Percentiles rank a stretch among this genome's conserved stretches.
Conservation (phyloP, 2,329 filamentous ascomycete species). For the Escovopsis sp. region DNA sequence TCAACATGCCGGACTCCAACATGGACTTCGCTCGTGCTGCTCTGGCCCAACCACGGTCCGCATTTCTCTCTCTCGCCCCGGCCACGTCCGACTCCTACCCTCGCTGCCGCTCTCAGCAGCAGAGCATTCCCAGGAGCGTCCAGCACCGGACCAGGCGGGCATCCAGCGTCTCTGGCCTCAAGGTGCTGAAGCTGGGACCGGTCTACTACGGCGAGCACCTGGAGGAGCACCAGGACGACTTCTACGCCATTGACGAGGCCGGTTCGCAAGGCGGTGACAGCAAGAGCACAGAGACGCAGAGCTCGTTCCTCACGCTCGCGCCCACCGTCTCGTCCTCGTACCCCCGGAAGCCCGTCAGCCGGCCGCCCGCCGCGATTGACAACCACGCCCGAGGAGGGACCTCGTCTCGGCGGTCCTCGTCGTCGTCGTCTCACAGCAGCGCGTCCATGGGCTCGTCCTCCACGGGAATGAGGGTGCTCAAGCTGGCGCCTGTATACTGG, state of each 20-base stretch:
- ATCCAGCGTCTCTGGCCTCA: conserved; percentile 34
- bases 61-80: conserved; percentile 45
- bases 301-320: conserved; percentile 36
- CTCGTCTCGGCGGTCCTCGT: conserved; percentile 35
- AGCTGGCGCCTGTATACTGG: conserved; percentile 50
- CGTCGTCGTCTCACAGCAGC: conserved; percentile 8
- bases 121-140: conserved; percentile 11
- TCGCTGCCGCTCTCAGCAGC: conserved; percentile 9
- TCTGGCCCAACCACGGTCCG: conserved; percentile 5
- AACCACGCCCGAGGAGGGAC: conserved; percentile 9
- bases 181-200: conserved; percentile 49
- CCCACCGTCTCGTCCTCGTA: conserved; percentile 44
- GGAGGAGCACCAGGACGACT: conserved; percentile 43
- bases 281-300: background rate
- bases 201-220: conserved; percentile 49
- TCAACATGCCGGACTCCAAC: conserved; percentile 2
- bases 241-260: conserved; percentile 21
- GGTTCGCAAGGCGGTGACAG: background rate
- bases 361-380: conserved; percentile 7
- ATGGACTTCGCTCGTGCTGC: conserved; percentile 7
- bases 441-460: conserved; percentile 24
- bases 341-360: conserved; percentile 27
- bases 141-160: conserved; percentile 27
- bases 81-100: conserved; percentile 43
- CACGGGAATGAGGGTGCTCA: conserved; percentile 38